Base-by-base conservation (phyloP, 2,329 filamentous ascomycete species). In the Penicillium sp. region DNA sequence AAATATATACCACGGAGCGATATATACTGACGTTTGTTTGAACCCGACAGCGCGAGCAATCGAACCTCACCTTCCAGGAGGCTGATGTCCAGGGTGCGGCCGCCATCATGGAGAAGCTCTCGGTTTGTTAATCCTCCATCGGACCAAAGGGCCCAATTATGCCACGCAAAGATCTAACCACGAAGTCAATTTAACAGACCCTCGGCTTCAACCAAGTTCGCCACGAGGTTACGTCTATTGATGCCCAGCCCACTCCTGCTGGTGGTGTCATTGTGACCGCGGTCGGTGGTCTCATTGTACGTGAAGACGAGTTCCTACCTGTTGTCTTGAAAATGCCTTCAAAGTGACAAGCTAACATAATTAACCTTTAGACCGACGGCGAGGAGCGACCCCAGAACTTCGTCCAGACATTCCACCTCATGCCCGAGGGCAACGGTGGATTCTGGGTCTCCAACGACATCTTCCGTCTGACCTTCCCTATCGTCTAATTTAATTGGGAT, bases 401-500 rank as follows among this genome's bases (percentile, higher is more conserved):
- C 80, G 88, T 88, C 55, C 93, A 98, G 80, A 80, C 85, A 55
- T 98, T 98, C 85, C 90, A 96, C 77, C 88, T 98, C 61, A 77
- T 86, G 64, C 87, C 86, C 59, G 89, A 91, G 54, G 77, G 77
- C 27, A 65, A 70, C 50, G 88, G 87, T 67, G 87, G 83, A 78
- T 96, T 89, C 82, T 97, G 86, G 76, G 90, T 98, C 74, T 88
- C 88, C 81, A 97, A 98, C 82, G 93, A 98, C 76, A 80, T 98
- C 75, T 98, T 98, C 87, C 90, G 90, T 79, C 85, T 98, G 61
- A 85, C 96, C 67, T 93, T 90, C 78, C 62, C 68, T 49, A 67
- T 66, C 26, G 57, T 57, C 52, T 66, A 60, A 63, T 59, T 45
- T 26, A 7, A 37, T 22, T 5, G 13, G 16, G 9, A 8, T 9